Evolutionary conservation across 75 land plant genomes (phyloP).

Genomic region (Chamaecyparis obtusa): DNA sequence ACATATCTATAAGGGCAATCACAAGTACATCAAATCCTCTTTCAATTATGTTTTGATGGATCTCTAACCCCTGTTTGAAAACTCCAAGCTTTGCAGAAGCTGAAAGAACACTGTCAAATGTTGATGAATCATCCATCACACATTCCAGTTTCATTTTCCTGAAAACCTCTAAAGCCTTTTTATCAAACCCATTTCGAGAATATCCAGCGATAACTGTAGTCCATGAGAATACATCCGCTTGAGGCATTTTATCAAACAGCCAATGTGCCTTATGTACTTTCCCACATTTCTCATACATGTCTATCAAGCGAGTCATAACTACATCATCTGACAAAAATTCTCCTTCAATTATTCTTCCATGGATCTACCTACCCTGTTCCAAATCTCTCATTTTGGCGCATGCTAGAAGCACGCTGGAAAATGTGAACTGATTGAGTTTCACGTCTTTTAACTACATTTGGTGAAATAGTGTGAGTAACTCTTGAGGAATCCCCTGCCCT

Average conservation of each 20-base stretch:
- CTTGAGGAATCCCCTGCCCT: slow-evolving; percentile 27
- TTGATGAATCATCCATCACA: slow-evolving; percentile 46
- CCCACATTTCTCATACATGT: slow-evolving; percentile 82
- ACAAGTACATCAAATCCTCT: too few relatives aligned
- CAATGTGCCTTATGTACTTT: slow-evolving; percentile 32
- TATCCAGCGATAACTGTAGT: slow-evolving; percentile 51
- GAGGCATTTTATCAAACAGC: slow-evolving; percentile 32
- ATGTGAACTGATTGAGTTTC: slow-evolving; percentile 51
- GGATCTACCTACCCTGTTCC: slow-evolving; percentile 52
- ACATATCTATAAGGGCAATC: too few relatives aligned
- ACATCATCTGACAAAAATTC: slow-evolving; percentile 39
- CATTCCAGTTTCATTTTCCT: slow-evolving; percentile 47
- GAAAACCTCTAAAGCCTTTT: slow-evolving; percentile 48
- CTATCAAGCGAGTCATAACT: slow-evolving; percentile 54
- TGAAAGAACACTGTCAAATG: slow-evolving; percentile 59
- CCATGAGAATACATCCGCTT: slow-evolving; percentile 62
- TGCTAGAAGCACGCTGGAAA: slow-evolving; percentile 53
- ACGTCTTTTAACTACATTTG: slow-evolving; percentile 34
- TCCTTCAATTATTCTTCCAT: slow-evolving; percentile 37
- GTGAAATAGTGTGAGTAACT: slow-evolving; percentile 45
- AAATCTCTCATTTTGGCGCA: slow-evolving; percentile 50
- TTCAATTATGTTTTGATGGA: too few relatives aligned
- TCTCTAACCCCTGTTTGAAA: too few relatives aligned
- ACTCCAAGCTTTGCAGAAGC: too few relatives aligned
- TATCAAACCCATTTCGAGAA: slow-evolving; percentile 53